phyloP scores from a whole-genome alignment of 2,329 filamentous ascomycete genomes.

The Atkinsonella texensis region DNA sequence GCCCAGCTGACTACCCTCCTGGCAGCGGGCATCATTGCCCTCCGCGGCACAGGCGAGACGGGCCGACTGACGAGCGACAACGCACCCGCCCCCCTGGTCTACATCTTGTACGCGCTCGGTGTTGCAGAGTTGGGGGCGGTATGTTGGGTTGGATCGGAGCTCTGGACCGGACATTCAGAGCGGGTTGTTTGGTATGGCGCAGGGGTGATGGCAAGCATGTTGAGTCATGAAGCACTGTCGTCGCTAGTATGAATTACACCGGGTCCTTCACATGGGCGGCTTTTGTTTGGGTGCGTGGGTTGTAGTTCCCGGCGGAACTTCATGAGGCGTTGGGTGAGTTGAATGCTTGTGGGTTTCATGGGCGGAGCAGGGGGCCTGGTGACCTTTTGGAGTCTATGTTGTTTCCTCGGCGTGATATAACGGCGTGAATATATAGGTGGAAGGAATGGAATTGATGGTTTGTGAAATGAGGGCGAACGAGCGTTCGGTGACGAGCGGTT shows the following conservation, averaged over 20 bases:
- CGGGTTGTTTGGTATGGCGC: conserved; percentile 16
- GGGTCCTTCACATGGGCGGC: too few species aligned
- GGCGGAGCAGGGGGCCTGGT: too few species aligned
- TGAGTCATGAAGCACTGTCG: conserved; percentile 16
- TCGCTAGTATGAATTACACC: not conserved
- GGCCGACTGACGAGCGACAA: conserved; percentile 8
- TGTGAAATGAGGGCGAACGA: too few species aligned
- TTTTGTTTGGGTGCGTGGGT: too few species aligned
- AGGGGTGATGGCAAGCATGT: conserved; percentile 18
- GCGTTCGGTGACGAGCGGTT: too few species aligned
- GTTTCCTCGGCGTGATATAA: too few species aligned
- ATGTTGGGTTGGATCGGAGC: conserved; percentile 22
- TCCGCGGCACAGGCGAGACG: conserved; percentile 18
- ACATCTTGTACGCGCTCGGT: conserved; percentile 15
- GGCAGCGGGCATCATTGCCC: conserved; percentile 17
- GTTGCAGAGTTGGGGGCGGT: conserved; percentile 20
- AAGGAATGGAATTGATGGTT: too few species aligned
- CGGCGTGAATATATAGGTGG: too few species aligned
- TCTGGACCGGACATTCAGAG: conserved; percentile 14
- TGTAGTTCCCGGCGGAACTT: too few species aligned
- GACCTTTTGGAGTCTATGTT: too few species aligned
- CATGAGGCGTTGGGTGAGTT: too few species aligned
- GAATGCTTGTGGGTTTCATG: too few species aligned
- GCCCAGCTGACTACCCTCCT: conserved; percentile 16
- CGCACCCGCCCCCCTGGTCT: conserved; percentile 11